Conservation (phyloP, 352 stramenopile genomes). For the Phytopythium mirpurense region DNA sequence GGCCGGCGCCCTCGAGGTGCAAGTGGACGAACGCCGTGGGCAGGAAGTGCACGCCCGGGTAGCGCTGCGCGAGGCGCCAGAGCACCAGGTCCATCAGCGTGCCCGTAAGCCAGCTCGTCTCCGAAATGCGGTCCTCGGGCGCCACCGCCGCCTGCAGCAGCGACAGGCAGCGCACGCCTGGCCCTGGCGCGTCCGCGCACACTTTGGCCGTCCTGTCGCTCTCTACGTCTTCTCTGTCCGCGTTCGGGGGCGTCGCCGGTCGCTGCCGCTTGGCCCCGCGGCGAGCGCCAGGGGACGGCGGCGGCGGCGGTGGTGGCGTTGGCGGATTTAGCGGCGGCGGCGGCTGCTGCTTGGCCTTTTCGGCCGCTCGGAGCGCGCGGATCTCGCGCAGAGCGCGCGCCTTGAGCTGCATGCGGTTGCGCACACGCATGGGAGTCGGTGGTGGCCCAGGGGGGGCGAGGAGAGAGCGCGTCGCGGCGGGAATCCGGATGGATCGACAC, state of each 20-base stretch:
- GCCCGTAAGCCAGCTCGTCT: slow-evolving; percentile 79
- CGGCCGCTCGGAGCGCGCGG: slow-evolving; percentile 1
- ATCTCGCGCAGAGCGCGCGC: slow-evolving; percentile 1
- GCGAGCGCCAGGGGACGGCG: not conserved
- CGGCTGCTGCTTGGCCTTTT: not conserved
- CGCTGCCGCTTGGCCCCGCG: slow-evolving; percentile 5
- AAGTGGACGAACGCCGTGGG: slow-evolving; percentile 85
- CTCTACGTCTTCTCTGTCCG: not conserved
- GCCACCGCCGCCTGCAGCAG: slow-evolving; percentile 53
- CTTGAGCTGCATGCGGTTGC: slow-evolving; percentile 5
- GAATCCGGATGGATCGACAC: not conserved
- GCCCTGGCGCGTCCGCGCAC: not conserved
- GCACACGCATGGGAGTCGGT: not conserved
- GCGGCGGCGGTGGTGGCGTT: not conserved
- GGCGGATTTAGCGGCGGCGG: not conserved
- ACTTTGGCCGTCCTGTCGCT: not conserved
- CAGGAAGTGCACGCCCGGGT: slow-evolving; percentile 70
- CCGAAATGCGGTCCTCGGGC: slow-evolving; percentile 58
- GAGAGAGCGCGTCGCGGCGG: too few relatives aligned
- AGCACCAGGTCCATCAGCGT: slow-evolving; percentile 85
- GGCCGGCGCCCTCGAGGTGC: slow-evolving; percentile 26
- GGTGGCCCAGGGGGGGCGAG: not conserved
- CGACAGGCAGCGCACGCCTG: slow-evolving; percentile 4
- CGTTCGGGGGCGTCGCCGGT: not conserved
- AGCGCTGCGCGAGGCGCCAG: slow-evolving; percentile 70